These are phyloP conservation scores for Daldinia bambusicola DNA, from an alignment of 495 filamentous ascomycete species.

Conservation along the genomic window DNA sequence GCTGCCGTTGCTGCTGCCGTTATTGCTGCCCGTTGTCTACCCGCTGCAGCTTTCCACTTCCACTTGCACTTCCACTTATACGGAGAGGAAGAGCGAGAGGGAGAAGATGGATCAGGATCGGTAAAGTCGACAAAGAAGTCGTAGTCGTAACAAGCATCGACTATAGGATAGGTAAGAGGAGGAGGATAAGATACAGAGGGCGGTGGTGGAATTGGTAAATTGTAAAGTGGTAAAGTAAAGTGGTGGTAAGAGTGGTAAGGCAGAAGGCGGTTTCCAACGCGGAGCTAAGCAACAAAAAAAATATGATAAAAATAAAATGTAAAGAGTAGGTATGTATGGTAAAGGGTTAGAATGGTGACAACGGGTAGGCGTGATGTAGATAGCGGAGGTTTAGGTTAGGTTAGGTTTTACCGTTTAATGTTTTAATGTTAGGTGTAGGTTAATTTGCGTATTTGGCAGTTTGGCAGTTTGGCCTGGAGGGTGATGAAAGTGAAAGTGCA, in stretches of 20 bases:
- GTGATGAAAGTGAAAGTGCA: constrained; percentile 39
- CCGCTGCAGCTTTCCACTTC: constrained; percentile 10
- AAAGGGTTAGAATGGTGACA: neutral
- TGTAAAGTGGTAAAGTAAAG: neutral
- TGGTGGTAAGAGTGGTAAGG: constrained; percentile 12
- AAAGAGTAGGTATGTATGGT: constrained; percentile 4
- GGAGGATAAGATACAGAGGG: neutral
- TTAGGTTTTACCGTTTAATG: neutral
- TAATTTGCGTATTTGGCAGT: neutral
- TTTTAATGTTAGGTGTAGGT: constrained; percentile 17
- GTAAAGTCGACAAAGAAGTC: constrained; percentile 25
- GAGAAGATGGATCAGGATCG: neutral
- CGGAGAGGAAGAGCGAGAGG: constrained; percentile 1
- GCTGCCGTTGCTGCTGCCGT: neutral
- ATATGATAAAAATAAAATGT: constrained; percentile 1
- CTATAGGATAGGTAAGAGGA: constrained; percentile 15
- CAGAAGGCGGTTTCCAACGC: constrained; percentile 23
- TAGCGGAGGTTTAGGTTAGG: constrained; percentile 9
- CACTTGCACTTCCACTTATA: constrained; percentile 26
- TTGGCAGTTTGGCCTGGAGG: constrained; percentile 32
- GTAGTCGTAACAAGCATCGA: constrained; percentile 25
- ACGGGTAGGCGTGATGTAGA: constrained; percentile 1
- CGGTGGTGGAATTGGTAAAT: neutral
- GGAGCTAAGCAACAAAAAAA: constrained; percentile 22
- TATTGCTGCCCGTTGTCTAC: constrained; percentile 2